Conservation (phyloP, 352 stramenopile species). For the Phytophthora citricola region DNA sequence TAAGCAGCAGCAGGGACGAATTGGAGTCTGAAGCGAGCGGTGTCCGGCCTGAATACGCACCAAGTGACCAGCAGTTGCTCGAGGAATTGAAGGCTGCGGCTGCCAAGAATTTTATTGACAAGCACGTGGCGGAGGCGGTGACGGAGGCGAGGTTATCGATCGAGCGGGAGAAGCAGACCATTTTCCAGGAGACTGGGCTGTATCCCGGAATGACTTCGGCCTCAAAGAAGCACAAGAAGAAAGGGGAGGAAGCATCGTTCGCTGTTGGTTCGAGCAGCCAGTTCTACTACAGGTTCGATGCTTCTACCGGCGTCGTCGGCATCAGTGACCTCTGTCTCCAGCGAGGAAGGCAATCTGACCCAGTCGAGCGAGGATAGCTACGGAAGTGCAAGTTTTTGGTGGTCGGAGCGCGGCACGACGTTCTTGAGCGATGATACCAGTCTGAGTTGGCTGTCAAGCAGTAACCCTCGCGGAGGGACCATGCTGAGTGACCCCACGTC, state of each 20-base stretch:
- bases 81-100: conserved; percentile 58
- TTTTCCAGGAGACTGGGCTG: conserved; percentile 72
- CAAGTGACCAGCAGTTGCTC: conserved; percentile 49
- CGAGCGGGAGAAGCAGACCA: conserved; percentile 69
- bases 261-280: conserved; percentile 34
- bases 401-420: conserved; percentile 46
- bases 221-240: conserved; percentile 36
- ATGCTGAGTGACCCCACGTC: conserved; percentile 43
- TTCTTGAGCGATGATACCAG: conserved; percentile 50
- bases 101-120: conserved; percentile 77
- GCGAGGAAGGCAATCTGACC: conserved; percentile 41
- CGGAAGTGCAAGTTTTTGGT: conserved; percentile 51
- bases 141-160: conserved; percentile 67
- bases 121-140: conserved; percentile 74
- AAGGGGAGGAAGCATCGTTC: conserved; percentile 28
- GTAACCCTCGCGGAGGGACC: conserved; percentile 32
- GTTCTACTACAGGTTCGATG: conserved; percentile 35
- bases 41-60: conserved; percentile 17
- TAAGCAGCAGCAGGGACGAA: conserved; percentile 35
- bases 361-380: conserved; percentile 51
- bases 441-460: conserved; percentile 48
- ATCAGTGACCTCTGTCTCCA: conserved; percentile 38
- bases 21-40: conserved; percentile 12
- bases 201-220: conserved; percentile 50
- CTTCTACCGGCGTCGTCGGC: conserved; percentile 31